A percentile compares a stretch with the other conserved stretches of the same genome.
Evolutionary conservation across 2,329 filamentous ascomycete species (phyloP).

Genomic region (Cladosporium sp.): DNA sequence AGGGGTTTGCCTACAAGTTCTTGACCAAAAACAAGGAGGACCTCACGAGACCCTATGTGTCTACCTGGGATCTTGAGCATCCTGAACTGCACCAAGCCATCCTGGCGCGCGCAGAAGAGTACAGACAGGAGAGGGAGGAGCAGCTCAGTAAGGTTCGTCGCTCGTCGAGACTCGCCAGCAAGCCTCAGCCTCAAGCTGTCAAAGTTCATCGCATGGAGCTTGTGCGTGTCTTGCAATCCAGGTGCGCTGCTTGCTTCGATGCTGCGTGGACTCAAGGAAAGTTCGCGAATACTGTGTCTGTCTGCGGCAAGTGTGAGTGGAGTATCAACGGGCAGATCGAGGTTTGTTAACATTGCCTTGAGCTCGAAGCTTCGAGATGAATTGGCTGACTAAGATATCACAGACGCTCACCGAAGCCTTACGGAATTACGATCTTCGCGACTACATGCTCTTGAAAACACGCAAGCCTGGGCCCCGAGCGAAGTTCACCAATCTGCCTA

Average conservation of each 20-base stretch:
- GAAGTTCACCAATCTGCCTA: constrained; percentile 11
- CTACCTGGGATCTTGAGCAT: background rate
- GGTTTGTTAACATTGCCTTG: background rate
- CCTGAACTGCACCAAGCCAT: background rate
- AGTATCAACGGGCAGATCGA: background rate
- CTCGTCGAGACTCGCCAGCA: constrained; percentile 9
- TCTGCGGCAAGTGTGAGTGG: background rate
- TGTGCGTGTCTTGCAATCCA: background rate
- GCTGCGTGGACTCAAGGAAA: background rate
- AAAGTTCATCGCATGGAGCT: constrained; percentile 5
- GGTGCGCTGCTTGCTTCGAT: constrained; percentile 1
- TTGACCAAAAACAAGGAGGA: background rate
- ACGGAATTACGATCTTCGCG: constrained; percentile 11
- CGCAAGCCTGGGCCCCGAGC: constrained; percentile 16
- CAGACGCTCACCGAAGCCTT: constrained; percentile 14
- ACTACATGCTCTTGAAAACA: constrained; percentile 16
- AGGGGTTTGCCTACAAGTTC: constrained; percentile 13
- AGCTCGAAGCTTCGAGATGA: no score
- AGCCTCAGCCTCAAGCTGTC: background rate
- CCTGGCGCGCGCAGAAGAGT: background rate
- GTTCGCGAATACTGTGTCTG: background rate
- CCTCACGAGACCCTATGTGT: background rate
- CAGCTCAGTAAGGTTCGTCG: constrained; percentile 1
- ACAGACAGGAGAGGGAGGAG: background rate
- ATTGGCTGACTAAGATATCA: background rate